Conservation (phyloP, 2,329 filamentous ascomycete genomes). For the Arthrobotrys conoides region DNA sequence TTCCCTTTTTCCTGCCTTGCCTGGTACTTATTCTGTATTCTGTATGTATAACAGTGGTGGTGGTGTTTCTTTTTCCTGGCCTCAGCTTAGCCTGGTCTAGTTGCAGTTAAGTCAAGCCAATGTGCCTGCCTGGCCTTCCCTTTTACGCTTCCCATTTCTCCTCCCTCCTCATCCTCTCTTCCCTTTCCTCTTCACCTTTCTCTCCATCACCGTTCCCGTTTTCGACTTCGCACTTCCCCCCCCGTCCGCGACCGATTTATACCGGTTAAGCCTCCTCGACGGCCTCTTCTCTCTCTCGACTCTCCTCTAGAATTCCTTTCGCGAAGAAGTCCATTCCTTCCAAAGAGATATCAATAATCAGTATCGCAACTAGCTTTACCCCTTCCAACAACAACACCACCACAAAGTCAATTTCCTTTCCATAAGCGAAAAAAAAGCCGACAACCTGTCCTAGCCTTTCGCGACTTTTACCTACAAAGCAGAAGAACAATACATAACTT, state of each 20-base stretch:
- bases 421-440: slow-evolving; percentile 41
- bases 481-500: slow-evolving; percentile 10
- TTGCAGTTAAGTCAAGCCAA: neutral
- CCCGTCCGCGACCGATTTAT: slow-evolving; percentile 42
- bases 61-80: slow-evolving; percentile 6
- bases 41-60: no score
- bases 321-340: slow-evolving; percentile 58
- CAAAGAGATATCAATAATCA: slow-evolving; percentile 29
- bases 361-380: neutral
- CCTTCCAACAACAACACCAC: slow-evolving; percentile 21
- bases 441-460: slow-evolving; percentile 29
- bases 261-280: slow-evolving; percentile 44
- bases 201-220: slow-evolving; percentile 48
- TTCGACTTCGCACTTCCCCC: slow-evolving; percentile 41
- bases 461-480: slow-evolving; percentile 51
- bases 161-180: slow-evolving; percentile 24
- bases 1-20: slow-evolving; percentile 20
- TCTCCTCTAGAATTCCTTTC: slow-evolving; percentile 44
- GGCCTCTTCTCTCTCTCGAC: slow-evolving; percentile 21
- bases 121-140: slow-evolving; percentile 48
- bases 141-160: slow-evolving; percentile 41
- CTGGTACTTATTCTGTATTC: slow-evolving; percentile 2
- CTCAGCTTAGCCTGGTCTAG: slow-evolving; percentile 18
- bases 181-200: slow-evolving; percentile 24
- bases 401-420: slow-evolving; percentile 8